Base-by-base conservation (phyloP, 2,329 filamentous ascomycete species). In the Xylaria sp. region DNA sequence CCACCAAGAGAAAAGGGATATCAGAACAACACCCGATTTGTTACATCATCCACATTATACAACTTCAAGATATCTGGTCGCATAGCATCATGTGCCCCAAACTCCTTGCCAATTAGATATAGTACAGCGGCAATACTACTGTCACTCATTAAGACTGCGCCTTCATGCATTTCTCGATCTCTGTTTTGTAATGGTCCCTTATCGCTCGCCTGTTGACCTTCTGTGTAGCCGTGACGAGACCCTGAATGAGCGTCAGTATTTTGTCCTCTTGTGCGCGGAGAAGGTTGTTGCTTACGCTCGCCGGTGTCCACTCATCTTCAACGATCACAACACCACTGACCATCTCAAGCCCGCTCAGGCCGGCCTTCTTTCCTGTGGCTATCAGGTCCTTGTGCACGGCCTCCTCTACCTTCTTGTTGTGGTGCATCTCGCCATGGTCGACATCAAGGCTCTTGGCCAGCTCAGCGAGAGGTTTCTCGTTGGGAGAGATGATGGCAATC, bases 301-400 rank as follows among this genome's bases (percentile, higher is more conserved):
- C 87, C 62, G 94, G 92, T 64, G 91, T 95, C 94, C 94, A 97
- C 80, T 97, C 94, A 78, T 95, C 93, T 72, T 95, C 92, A 0
- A 91, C 89, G 66, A 97, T 80, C 31, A 95, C 92, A 23, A 95
- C 90, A 60, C 91, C 92, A 36, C 89, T 86, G 49, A 97, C 86
- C 71, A 91, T 89, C 84, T 97, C 93, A 68, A 96, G 90, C 10
- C 88, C 84, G 1, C 84, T 83, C 57, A 97, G 83, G 23, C 91
- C 91, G 36, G 88, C 90, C 75, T 86, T 88, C 81, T 86, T 89
- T 20, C 88, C 93, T 25, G 86, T 85, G 10, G 81, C 79, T 74
- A 92, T 86, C 69, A 97, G 82, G 75, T 94, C 91, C 82, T 92
- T 93, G 25, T 74, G 80, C 23, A 90, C 88, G 5, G 82, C 82